Base-by-base conservation (phyloP, 352 stramenopile genomes). In the Thraustochytrium striatum region DNA sequence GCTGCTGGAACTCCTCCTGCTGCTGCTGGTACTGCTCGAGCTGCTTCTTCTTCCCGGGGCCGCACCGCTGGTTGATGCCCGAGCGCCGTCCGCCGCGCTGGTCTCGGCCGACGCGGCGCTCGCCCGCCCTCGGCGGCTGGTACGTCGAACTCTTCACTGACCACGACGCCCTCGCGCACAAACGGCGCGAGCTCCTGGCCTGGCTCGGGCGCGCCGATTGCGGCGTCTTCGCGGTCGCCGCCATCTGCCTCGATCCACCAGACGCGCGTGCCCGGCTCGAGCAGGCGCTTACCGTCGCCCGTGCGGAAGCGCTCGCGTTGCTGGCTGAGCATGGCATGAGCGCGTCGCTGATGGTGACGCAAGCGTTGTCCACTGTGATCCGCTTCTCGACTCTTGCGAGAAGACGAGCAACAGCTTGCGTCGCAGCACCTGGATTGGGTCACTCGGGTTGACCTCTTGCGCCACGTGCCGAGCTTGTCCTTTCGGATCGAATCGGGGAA, bases 401-500 rank as follows among this genome's bases (percentile, higher is more conserved):
- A 75, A 75, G 25, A 75, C 65, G 25, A 75, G 50, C 0, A 75
- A 43, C 44, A 75, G 50, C 36, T 75, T 75, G 43, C 65, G 65
- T 35, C 65, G 44, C 11, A 75, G 52, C 3, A 75, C 65, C 52
- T 75, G 65, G 30, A 75, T 75, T 3, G 65, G 65, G 30, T 75
- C 65, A 11, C 65, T 43, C 0, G 8, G 65, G 36, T 75, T 43
- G 7, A 75, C 39, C 36, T 75, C 65, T 43, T 75, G 65, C 21
- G 65, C 58, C 0, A 75, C 61, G 16, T 1, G 41, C 65, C 0
- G 65, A 75, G n/a, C 65, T 61, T 75, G 25, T 75, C 65, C n/a
- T 61, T 58, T 1, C 65, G 44, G 30, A 75, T 75, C n/a, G 65
- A 75, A n/a, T 70, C 65, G 16, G 65, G 65, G 36, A 75, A 75